These are phyloP conservation scores for Epichloe bromicola DNA, from an alignment of 2,329 filamentous ascomycete genomes.

Conservation along the genomic window DNA sequence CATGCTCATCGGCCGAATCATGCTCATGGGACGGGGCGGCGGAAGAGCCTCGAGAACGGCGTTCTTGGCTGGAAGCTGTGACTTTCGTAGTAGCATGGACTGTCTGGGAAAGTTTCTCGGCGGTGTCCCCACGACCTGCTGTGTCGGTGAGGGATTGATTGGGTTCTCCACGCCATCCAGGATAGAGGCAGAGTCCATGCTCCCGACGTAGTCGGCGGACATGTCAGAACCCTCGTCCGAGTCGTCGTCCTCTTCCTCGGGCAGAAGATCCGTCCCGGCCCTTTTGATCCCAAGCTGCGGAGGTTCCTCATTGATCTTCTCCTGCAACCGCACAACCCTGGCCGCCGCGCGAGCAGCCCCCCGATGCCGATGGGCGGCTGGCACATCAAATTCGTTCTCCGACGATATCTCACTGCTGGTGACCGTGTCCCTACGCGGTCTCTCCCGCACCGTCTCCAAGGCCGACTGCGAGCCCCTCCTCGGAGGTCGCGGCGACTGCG, in stretches of 20 bases:
- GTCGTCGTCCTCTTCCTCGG: slow-evolving; percentile 45
- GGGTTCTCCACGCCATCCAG: slow-evolving; percentile 51
- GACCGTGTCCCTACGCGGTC: slow-evolving; percentile 59
- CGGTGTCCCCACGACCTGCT: slow-evolving; percentile 50
- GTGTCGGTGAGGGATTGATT: slow-evolving; percentile 39
- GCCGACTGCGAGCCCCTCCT: slow-evolving; percentile 60
- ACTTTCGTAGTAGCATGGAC: slow-evolving; percentile 52
- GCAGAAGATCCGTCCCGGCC: slow-evolving; percentile 36
- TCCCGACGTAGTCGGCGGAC: slow-evolving; percentile 52
- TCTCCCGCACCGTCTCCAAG: slow-evolving; percentile 55
- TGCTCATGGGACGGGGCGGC: slow-evolving; percentile 54
- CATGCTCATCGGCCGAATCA: slow-evolving; percentile 51
- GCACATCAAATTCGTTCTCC: slow-evolving; percentile 63
- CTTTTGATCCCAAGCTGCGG: slow-evolving; percentile 26
- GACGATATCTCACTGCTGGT: slow-evolving; percentile 76
- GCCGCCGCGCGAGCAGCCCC: slow-evolving; percentile 45
- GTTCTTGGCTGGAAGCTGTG: slow-evolving; percentile 40
- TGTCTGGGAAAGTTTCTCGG: slow-evolving; percentile 46
- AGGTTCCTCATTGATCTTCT: slow-evolving; percentile 26
- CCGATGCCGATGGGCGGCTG: slow-evolving; percentile 51
- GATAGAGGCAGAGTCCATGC: slow-evolving; percentile 59
- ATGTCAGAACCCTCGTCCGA: slow-evolving; percentile 50
- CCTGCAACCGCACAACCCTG: slow-evolving; percentile 22
- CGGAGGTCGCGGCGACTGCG: slow-evolving; percentile 36
- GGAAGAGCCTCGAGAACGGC: slow-evolving; percentile 53